Base-by-base conservation (phyloP, 106 monocot species). In the Xerophyta viscosa region DNA sequence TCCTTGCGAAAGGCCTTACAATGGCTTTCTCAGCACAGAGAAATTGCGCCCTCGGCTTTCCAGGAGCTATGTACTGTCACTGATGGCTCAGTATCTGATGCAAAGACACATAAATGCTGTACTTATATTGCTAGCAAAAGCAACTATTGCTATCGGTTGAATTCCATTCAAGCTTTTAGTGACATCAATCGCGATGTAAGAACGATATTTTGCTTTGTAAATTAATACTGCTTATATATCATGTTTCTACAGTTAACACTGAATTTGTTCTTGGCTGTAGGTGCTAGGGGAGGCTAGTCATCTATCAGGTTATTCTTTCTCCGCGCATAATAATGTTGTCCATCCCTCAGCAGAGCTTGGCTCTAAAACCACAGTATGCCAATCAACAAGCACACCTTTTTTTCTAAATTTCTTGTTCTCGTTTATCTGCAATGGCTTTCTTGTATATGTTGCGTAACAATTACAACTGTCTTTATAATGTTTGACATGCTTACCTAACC, bases 171-270 rank as follows among this genome's bases (percentile, higher is more conserved):
- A 68, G 78, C 86, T 27, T 98, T 72, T 57, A 56, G 57, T 67
- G 98, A 98, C 68, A 98, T 98, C 20, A 98, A 98, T 55, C 86
- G 82, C 63, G 98, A 98, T 67, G 98, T 98, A 66, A 86, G 82
- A 44, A 33, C 27, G 59, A n/a, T n/a, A n/a, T 63, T 50, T 60
- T 52, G 3, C 37, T 13, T 4, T 37, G 4, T 13, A 45, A 24
- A 1, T 13, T 27, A 0, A 0, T 22, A 31, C 24, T 17, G 11
- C 24, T 44, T 46, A 17, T 30, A 18, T 51, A 6, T 45, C 37
- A 13, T 55, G 10, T 46, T 30, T 11, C 31, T 17, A 19, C 20
- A 14, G 7, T 31, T 14, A 20, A 22, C 11, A 2, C 53, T 62
- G 23, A 37, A 29, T 44, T 53, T 31, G 20, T 54, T 54, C 6